Percentiles rank a stretch among this genome's conserved stretches.
These are phyloP conservation scores for Candida nitratophila DNA, from an alignment of 805 yeast species.

Conservation along the genomic window DNA sequence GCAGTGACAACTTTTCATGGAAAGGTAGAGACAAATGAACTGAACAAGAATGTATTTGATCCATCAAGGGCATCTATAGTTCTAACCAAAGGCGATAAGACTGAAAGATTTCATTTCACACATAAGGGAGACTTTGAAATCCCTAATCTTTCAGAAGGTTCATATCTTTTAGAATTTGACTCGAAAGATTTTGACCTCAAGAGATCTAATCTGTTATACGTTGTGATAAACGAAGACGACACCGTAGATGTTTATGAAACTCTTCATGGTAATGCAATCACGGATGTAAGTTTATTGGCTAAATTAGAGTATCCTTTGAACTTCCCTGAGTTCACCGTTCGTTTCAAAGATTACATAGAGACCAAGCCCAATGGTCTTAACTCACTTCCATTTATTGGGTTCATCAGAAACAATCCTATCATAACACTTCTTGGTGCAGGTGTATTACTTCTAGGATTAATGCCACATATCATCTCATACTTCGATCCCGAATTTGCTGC, in stretches of 20 bases:
- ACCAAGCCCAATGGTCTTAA: conserved; percentile 2
- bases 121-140: conserved; percentile 11
- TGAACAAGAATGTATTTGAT: conserved; percentile 6
- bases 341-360: conserved; percentile 1
- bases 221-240: conserved; percentile 5
- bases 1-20: conserved; percentile 4
- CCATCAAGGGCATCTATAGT: conserved; percentile 13
- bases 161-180: conserved; percentile 9
- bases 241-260: background rate
- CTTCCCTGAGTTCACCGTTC: background rate
- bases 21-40: background rate
- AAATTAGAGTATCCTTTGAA: background rate
- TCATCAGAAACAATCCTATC: conserved; percentile 13
- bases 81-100: background rate
- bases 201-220: conserved; percentile 6
- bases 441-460: conserved; percentile 7
- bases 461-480: conserved; percentile 17
- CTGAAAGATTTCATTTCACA: conserved; percentile 8
- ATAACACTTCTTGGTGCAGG: conserved; percentile 5
- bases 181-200: conserved; percentile 14
- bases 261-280: background rate
- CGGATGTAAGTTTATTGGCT: background rate
- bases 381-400: conserved; percentile 14
- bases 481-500: conserved; percentile 23
- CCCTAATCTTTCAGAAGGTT: conserved; percentile 4